Percentiles rank a stretch among this genome's conserved stretches.
Evolutionary conservation across 352 stramenopile species (phyloP).

Genomic region (Phytopythium ostracodes): DNA sequence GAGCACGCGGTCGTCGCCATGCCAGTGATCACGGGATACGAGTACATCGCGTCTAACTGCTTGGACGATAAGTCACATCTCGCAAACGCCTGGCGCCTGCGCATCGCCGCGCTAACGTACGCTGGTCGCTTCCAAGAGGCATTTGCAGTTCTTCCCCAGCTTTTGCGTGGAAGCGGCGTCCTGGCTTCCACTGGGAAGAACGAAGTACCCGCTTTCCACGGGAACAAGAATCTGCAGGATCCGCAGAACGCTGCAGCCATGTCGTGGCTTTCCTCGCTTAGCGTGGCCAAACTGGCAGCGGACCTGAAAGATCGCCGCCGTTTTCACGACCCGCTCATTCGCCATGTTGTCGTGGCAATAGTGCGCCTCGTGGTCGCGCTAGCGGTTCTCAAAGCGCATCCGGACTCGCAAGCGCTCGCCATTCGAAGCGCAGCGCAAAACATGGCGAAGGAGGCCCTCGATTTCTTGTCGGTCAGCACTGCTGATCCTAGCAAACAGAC

Average conservation of each 20-base stretch:
- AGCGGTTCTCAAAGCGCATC: constrained; percentile 23
- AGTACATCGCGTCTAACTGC: constrained; percentile 36
- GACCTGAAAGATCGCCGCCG: constrained; percentile 11
- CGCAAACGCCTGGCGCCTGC: constrained; percentile 46
- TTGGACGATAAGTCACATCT: constrained; percentile 47
- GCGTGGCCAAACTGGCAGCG: constrained; percentile 14
- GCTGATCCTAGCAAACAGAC: not conserved
- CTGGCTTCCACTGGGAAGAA: not conserved
- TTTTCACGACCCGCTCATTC: constrained; percentile 18
- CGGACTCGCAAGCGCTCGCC: constrained; percentile 18
- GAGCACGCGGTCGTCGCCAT: constrained; percentile 41
- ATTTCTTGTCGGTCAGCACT: constrained; percentile 10
- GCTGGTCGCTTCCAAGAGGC: constrained; percentile 53
- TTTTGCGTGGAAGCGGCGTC: constrained; percentile 14
- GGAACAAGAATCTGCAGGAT: constrained; percentile 35
- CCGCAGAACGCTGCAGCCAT: constrained; percentile 26
- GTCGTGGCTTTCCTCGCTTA: constrained; percentile 29
- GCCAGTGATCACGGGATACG: constrained; percentile 53
- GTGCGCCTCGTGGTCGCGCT: constrained; percentile 28
- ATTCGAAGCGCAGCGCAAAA: constrained; percentile 22
- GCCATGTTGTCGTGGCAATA: constrained; percentile 26
- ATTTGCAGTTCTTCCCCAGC: constrained; percentile 21
- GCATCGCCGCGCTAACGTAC: constrained; percentile 42
- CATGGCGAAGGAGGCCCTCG: constrained; percentile 22
- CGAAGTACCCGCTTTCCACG: constrained; percentile 24